A percentile compares a stretch with the other conserved stretches of the same genome.
phyloP scores from a whole-genome alignment of 208 protist species.

The Leishmania mexicana region DNA sequence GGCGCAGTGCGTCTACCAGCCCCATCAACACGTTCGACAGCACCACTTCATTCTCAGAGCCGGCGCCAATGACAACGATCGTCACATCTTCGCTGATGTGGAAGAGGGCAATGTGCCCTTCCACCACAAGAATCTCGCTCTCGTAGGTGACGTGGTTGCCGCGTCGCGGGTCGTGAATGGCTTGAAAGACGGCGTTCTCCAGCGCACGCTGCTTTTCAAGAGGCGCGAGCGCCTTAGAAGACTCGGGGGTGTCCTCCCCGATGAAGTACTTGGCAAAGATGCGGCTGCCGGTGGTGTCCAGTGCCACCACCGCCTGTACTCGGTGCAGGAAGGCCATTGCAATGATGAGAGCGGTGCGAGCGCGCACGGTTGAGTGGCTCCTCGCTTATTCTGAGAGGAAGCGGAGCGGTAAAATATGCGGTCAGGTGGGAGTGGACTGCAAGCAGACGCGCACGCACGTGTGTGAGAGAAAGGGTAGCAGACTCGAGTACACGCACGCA shows the following conservation, averaged over 20 bases:
- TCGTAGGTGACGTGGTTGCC: conserved; percentile 30
- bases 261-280: conserved; percentile 92
- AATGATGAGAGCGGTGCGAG: conserved; percentile 1
- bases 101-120: conserved; percentile 76
- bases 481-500: background rate
- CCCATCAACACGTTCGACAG: conserved; percentile 65
- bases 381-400: conserved; percentile 4
- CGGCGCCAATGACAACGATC: conserved; percentile 81
- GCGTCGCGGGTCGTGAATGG: conserved; percentile 37
- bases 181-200: conserved; percentile 58
- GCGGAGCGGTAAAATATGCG: background rate
- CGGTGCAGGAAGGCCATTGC: conserved; percentile 86
- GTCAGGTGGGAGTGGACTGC: background rate
- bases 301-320: conserved; percentile 82
- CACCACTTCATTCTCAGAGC: conserved; percentile 86
- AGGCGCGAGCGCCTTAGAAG: conserved; percentile 50
- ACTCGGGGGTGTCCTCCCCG: conserved; percentile 51
- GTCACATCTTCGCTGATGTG: conserved; percentile 63
- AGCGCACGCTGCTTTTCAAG: conserved; percentile 73
- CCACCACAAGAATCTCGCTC: conserved; percentile 78
- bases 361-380: conserved; percentile 33
- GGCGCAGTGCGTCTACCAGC: conserved; percentile 68
- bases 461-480: background rate
- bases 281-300: conserved; percentile 64
- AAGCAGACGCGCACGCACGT: background rate